Conservation (phyloP, 129 eudicot genomes). For the sunflower (Helianthus annuus) region HanXRQr2.0-SUNRISE NC_035436.2:60864535-60865034, state of each 20-base stretch:
- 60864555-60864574: no score
- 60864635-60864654: no score
- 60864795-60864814: slow-evolving; percentile 5
- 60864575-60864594: no score
- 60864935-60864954: slow-evolving; percentile 25
- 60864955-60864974: slow-evolving; percentile 18
- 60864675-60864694: no score
- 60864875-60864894: slow-evolving; percentile 8
- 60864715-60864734: no score
- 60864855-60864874: background rate
- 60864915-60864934: background rate
- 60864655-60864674: no score
- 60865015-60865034: slow-evolving; percentile 60
- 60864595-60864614: no score
- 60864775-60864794: background rate
- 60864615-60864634: no score
- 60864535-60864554: no score
- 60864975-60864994: slow-evolving; percentile 14
- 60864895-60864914: background rate
- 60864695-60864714: no score
- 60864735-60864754: background rate
- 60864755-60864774: background rate
- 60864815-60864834: slow-evolving; percentile 15
- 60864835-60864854: slow-evolving; percentile 11
- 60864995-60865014: slow-evolving; percentile 38